These are phyloP conservation scores for Darksidea phi DNA, from an alignment of 495 filamentous ascomycete genomes.

Conservation along the genomic window DNA sequence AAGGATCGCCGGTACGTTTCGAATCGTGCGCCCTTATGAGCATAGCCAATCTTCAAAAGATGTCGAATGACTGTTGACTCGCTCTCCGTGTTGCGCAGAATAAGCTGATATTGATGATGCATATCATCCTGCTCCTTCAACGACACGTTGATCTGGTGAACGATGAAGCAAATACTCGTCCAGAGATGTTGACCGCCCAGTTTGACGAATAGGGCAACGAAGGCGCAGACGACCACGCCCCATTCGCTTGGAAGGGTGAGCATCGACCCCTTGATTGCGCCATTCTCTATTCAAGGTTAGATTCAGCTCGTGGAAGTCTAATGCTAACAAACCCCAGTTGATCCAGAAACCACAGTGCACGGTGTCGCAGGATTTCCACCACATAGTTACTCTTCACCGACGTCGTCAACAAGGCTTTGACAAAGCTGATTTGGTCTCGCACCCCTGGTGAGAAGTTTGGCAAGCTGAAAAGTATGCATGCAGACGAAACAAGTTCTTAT, in stretches of 20 bases:
- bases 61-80: conserved; percentile 1
- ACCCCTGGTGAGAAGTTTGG: too few relatives aligned
- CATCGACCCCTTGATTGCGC: conserved; percentile 9
- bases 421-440: too few relatives aligned
- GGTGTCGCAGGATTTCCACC: conserved; percentile 10
- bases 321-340: conserved; percentile 10
- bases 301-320: neutral
- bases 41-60: neutral
- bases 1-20: neutral
- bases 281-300: conserved; percentile 4
- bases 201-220: conserved; percentile 23
- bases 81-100: conserved; percentile 14
- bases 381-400: neutral
- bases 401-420: too few relatives aligned
- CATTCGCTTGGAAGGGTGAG: conserved; percentile 17
- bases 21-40: conserved; percentile 11
- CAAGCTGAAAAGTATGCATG: too few relatives aligned
- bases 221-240: conserved; percentile 15
- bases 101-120: conserved; percentile 19
- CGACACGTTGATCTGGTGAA: conserved; percentile 12
- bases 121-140: conserved; percentile 5
- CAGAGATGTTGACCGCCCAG: conserved; percentile 18
- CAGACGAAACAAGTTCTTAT: too few relatives aligned
- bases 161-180: conserved; percentile 15
- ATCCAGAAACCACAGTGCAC: conserved; percentile 20